Evolutionary conservation across 2,329 filamentous ascomycete species (phyloP), one percentile per base, ranked within the genome.

Genomic region (Arachnomyces sp.): DNA sequence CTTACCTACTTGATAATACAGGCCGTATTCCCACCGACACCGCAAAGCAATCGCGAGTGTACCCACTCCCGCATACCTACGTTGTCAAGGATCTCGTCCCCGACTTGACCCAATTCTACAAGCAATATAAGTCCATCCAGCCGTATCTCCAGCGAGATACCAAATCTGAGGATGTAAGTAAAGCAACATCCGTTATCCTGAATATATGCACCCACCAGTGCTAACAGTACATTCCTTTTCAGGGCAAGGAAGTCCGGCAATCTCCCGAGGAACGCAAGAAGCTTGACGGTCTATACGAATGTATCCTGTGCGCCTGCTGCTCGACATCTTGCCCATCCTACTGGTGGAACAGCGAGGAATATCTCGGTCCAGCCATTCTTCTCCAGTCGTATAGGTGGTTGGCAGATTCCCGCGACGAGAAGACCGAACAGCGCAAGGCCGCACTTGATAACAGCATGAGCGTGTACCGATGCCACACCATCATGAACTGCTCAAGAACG

Each of bases 121-220:
- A 96, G 78, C 92, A 98, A 76, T 98, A 98, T 80, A 95, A 95
- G 72, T 95, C 89, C 12, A 95, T 98, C 72, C 94, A 96, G 81
- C 92, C 92, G 32, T 98, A 95, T 67, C 81, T 98, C 39, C 92
- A 96, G 74, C 80, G 88, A 60, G 83, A 89, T 49, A 92, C 86
- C 18, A 83, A 86, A 40, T 72, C 86, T 32, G 78, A 81, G 52
- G 86, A 95, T 62, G 86, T 93, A 77, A 64, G 84, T 74, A 16
- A 28, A 34, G 12, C 18, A 36, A 8, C 18, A n/a, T 17, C 8
- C 38, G 13, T 9, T 21, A 16, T 28, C 3, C 67, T 28, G 25
- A 34, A 31, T 34, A 9, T 15, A n/a, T 40, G 34, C 13, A 31
- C 18, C 12, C 16, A 16, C 38, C 40, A 44, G 45, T 34, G 50